phyloP scores from a whole-genome alignment of 2,329 filamentous ascomycete genomes.

The Macrophomina pseudophaseolina region DNA sequence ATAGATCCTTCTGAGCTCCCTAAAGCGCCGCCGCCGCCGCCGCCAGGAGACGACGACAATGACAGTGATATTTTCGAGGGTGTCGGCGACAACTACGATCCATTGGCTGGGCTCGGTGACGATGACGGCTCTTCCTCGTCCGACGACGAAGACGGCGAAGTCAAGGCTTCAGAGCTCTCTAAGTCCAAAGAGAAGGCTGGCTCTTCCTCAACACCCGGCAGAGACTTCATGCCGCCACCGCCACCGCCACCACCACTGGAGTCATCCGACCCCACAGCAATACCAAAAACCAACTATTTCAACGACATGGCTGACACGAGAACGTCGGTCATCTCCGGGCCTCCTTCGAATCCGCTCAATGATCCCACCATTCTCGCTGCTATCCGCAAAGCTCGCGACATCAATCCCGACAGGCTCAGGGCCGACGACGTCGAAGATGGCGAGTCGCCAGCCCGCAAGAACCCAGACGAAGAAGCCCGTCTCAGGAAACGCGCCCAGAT shows the following conservation, averaged over 20 bases:
- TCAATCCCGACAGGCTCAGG: constrained; percentile 60
- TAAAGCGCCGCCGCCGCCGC: constrained; percentile 29
- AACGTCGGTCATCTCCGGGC: constrained; percentile 31
- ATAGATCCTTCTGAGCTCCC: constrained; percentile 52
- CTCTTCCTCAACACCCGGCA: constrained; percentile 19
- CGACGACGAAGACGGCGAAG: constrained; percentile 40
- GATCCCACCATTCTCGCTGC: constrained; percentile 68
- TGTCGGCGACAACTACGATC: constrained; percentile 65
- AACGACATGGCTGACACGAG: constrained; percentile 29
- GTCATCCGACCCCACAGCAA: not conserved
- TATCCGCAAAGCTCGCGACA: constrained; percentile 76
- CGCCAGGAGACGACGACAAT: constrained; percentile 51
- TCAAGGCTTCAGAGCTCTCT: constrained; percentile 16
- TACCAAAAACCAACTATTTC: constrained; percentile 27
- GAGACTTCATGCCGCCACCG: constrained; percentile 23
- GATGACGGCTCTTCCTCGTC: constrained; percentile 48
- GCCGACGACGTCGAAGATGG: constrained; percentile 44
- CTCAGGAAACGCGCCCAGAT: constrained; percentile 69
- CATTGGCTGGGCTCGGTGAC: constrained; percentile 58
- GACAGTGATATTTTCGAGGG: constrained; percentile 68
- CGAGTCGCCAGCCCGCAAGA: constrained; percentile 50
- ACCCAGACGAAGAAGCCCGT: constrained; percentile 67
- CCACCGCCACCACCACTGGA: constrained; percentile 16
- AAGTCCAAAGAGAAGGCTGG: constrained; percentile 10
- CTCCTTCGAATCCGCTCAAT: constrained; percentile 42